Evolutionary conservation across 768 basidiomycete genomes (phyloP).

Genomic region (Pleurotus eryngii): DNA sequence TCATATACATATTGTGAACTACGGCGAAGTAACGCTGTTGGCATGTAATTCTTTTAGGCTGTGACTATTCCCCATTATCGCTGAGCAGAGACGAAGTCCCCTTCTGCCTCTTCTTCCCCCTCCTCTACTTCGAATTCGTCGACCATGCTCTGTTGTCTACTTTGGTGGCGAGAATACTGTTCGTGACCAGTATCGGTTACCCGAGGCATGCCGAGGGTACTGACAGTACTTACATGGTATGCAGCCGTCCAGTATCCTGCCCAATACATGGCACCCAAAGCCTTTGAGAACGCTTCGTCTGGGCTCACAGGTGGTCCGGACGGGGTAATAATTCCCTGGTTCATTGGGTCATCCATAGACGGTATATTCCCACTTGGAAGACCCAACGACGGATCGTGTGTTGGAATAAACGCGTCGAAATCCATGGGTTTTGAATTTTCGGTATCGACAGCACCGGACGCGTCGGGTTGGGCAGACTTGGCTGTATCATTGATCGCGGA

Average conservation of each 20-base stretch:
- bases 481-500: conserved; percentile 7
- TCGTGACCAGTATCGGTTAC: not conserved
- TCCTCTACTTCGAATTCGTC: conserved; percentile 26
- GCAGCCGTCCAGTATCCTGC: conserved; percentile 85
- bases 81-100: conserved; percentile 36
- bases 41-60: too few relatives aligned
- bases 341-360: conserved; percentile 20
- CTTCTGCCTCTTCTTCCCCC: conserved; percentile 23
- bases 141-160: not conserved
- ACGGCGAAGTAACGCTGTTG: not conserved
- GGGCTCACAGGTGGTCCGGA: conserved; percentile 44
- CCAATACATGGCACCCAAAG: conserved; percentile 83
- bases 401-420: conserved; percentile 69
- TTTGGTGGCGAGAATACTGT: not conserved
- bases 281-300: conserved; percentile 76
- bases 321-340: conserved; percentile 28
- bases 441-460: conserved; percentile 34
- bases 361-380: conserved; percentile 17
- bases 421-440: conserved; percentile 53
- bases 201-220: not conserved
- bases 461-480: conserved; percentile 7
- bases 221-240: conserved; percentile 59
- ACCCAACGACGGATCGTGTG: conserved; percentile 63
- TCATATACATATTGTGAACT: conserved; percentile 3
- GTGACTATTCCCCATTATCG: conserved; percentile 21